Evolutionary conservation across 345 rosid species (phyloP), one percentile per base, ranked within the genome.

Genomic region (Camelina laxa): DNA sequence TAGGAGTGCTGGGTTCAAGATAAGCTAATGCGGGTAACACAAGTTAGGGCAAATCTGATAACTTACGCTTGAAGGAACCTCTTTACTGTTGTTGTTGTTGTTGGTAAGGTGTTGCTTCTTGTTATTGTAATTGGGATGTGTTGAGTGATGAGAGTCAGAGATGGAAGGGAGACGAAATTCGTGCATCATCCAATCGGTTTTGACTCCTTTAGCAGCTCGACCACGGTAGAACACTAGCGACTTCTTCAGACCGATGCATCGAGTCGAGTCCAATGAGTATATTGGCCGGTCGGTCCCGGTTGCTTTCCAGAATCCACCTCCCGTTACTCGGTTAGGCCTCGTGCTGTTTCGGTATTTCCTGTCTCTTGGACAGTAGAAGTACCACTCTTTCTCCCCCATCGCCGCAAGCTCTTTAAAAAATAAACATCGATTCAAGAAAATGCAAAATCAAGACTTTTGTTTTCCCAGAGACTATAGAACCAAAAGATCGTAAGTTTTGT

Each of bases 181-280:
- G n/a, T 94, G 98, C 98, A 94, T 94, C 98, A 94, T 94, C 99
- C 97, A 94, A 67, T 94, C 99, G 3, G 97, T 94, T 80, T 94
- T 94, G 21, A 85, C 66, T 75, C 98, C 98, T 82, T 84, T 91
- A 35, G 96, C 97, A 6, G 97, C 98, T 84, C 96, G 72, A 13
- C 99, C 99, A 72, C 93, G 82, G 58, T 94, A 94, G 82, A 94
- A 91, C 36, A 94, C 99, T 3, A 94, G 84, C 4, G 99, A 94
- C 54, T 94, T 94, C 87, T 94, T 94, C 74, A 94, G 48, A 35
- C 99, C 97, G 7, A 94, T 90, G 85, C 97, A 94, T 69, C 79
- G 84, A 35, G 80, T 77, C 6, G 90, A 87, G 31, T 90, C 92
- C 10, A 88, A 80, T 4, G 97, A 87, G 80, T 95, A 90, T 49